A percentile compares a stretch with the other conserved stretches of the same genome.
Conservation (phyloP, 768 basidiomycete species). For the Mycena epipterygia region DNA sequence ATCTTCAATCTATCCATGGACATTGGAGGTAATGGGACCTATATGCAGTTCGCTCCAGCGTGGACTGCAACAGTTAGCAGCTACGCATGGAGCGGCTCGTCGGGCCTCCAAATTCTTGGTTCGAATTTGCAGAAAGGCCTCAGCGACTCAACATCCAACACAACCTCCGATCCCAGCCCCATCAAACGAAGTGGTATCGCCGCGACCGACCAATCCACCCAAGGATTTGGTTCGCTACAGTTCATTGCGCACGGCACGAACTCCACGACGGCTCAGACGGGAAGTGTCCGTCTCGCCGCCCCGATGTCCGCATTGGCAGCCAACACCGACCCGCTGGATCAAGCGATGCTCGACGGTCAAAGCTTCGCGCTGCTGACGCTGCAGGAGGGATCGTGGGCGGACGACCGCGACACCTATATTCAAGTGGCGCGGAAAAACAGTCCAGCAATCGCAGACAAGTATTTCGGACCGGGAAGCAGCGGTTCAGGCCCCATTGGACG, state of each 20-base stretch:
- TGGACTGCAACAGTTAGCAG: slow-evolving; percentile 9
- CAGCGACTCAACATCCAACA: neutral
- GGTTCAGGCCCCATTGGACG: slow-evolving; percentile 10
- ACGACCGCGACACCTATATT: neutral
- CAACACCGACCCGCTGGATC: neutral
- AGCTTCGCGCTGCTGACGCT: neutral
- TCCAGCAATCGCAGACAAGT: neutral
- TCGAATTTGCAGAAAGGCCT: neutral
- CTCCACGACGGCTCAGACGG: too few relatives aligned
- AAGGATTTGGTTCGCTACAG: slow-evolving; percentile 3
- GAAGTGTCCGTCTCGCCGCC: neutral
- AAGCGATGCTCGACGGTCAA: neutral
- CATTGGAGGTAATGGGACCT: neutral
- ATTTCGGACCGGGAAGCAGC: slow-evolving; percentile 10
- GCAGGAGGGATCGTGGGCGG: slow-evolving; percentile 13
- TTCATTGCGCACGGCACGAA: neutral
- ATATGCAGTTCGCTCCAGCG: neutral
- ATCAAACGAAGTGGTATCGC: neutral
- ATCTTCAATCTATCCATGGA: slow-evolving; percentile 17
- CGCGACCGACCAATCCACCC: too few relatives aligned
- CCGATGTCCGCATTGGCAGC: neutral
- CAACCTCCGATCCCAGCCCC: neutral
- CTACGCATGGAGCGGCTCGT: neutral
- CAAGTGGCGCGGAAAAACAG: neutral
- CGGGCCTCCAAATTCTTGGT: neutral